phyloP scores from a whole-genome alignment of 2,329 filamentous ascomycete genomes.

The Talaromyces sp. region DNA sequence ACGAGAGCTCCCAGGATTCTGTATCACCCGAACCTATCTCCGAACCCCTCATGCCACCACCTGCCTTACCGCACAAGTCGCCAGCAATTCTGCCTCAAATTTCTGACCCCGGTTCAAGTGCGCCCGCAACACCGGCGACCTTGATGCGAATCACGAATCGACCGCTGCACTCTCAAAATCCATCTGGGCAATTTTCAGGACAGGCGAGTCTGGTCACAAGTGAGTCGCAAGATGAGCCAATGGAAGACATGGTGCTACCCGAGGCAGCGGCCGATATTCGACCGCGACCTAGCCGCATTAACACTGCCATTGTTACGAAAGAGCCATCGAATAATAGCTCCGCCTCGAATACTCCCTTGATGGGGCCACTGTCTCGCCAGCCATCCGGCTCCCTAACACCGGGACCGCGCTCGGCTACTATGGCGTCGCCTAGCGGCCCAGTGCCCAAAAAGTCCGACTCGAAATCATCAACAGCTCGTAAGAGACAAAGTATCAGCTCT shows the following conservation, averaged over 20 bases:
- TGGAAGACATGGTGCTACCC: conserved; percentile 68
- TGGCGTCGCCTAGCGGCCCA: conserved; percentile 50
- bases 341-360: conserved; percentile 58
- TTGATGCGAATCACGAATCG: conserved; percentile 70
- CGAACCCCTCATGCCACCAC: conserved; percentile 50
- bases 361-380: conserved; percentile 31
- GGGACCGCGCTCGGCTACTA: conserved; percentile 54
- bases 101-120: conserved; percentile 33
- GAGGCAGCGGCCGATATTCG: conserved; percentile 60
- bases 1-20: conserved; percentile 47
- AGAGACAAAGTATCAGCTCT: conserved; percentile 67
- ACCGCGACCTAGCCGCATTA: conserved; percentile 49
- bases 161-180: conserved; percentile 36
- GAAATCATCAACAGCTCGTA: conserved; percentile 56
- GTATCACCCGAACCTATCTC: conserved; percentile 51
- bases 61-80: conserved; percentile 45
- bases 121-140: conserved; percentile 81
- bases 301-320: conserved; percentile 52
- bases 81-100: conserved; percentile 36
- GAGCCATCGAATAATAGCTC: conserved; percentile 45
- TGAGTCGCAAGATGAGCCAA: conserved; percentile 52
- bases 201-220: conserved; percentile 36
- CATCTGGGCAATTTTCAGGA: conserved; percentile 34
- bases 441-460: conserved; percentile 45
- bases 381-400: conserved; percentile 40